Conservation (phyloP, 1,284 basidiomycete genomes). For the Pascua sp. region DNA sequence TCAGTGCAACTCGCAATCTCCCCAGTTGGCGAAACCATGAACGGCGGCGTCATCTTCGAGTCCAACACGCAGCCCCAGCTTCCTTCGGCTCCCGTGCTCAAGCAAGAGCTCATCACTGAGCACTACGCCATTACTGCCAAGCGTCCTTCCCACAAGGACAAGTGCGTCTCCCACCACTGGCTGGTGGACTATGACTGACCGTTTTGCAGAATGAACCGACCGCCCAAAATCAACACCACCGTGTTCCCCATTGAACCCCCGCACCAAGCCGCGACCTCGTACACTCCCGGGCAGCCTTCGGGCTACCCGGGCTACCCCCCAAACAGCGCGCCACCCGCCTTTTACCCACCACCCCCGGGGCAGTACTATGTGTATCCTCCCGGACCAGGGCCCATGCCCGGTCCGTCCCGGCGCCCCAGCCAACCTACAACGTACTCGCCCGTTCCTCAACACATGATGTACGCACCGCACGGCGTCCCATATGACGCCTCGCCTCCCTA, state of each 20-base stretch:
- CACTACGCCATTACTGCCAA: slow-evolving; percentile 24
- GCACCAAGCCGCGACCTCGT: slow-evolving; percentile 5
- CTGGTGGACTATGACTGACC: background rate
- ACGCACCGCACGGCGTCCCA: background rate
- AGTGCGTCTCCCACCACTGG: slow-evolving; percentile 3
- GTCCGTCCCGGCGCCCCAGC: slow-evolving; percentile 9
- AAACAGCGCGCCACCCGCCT: background rate
- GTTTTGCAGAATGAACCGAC: slow-evolving; percentile 14
- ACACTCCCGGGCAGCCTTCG: slow-evolving; percentile 1
- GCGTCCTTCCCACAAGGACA: slow-evolving; percentile 19
- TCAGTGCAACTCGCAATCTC: background rate
- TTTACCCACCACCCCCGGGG: no score
- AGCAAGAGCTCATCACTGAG: slow-evolving; percentile 24
- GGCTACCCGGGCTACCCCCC: background rate
- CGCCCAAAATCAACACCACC: slow-evolving; percentile 11
- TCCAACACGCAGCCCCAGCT: slow-evolving; percentile 12
- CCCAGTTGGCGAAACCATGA: slow-evolving; percentile 11
- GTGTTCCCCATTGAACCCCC: slow-evolving; percentile 3
- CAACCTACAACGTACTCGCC: background rate
- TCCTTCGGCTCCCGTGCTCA: slow-evolving; percentile 18
- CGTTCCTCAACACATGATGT: background rate
- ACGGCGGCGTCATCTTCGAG: slow-evolving; percentile 23
- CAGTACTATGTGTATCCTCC: slow-evolving; percentile 8
- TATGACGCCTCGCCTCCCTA: background rate
- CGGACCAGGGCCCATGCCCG: slow-evolving; percentile 1